Base-by-base conservation (phyloP, 2,329 filamentous ascomycete species). In the Ceratocystis cacaofunesta region DNA sequence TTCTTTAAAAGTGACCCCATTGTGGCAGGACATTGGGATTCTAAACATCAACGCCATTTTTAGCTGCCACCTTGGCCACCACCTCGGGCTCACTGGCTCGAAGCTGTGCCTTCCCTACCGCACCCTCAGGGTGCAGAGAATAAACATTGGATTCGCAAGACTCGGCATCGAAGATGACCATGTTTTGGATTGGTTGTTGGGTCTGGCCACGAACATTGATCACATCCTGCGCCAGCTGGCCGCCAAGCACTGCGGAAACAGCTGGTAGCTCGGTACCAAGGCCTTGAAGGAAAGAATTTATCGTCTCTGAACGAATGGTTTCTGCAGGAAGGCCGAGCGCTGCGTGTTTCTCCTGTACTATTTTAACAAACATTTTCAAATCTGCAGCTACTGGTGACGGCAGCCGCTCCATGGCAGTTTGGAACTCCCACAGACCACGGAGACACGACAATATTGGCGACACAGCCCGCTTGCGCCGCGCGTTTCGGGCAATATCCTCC, bases 171-270 rank as follows among this genome's bases (percentile, higher is more conserved):
- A 97, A 96, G 22, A 97, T 79, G 62, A 96, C 82, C 73, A 96
- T 85, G 74, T 99, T 99, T 77, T 99, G 94, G 52, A 99, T 88
- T 0, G 94, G 94, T 75, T 96, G 94, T 76, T 97, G 91, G 50
- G 88, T 85, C 73, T 89, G 85, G 61, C 92, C 90, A 5, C 97
- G 82, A 41, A 96, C 92, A 71, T 97, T 97, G 76, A 99, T 97
- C 63, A 96, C 91, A 73, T 99, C 94, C 76, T 99, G 94, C 0
- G 92, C 90, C 17, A 99, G 81, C 74, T 92, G 85, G 8, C 92
- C 94, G 61, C 94, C 94, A 10, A 99, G 79, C 67, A 96, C 90
- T 1, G 94, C 92, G 0, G 89, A 87, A 7, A 95, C 90, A 6
- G 94, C 91, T 12, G 89, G 86, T 48, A 97, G 78, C 76, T 97